Evolutionary conservation across 495 filamentous ascomycete species (phyloP).

Genomic region (Aspergillus baeticus): DNA sequence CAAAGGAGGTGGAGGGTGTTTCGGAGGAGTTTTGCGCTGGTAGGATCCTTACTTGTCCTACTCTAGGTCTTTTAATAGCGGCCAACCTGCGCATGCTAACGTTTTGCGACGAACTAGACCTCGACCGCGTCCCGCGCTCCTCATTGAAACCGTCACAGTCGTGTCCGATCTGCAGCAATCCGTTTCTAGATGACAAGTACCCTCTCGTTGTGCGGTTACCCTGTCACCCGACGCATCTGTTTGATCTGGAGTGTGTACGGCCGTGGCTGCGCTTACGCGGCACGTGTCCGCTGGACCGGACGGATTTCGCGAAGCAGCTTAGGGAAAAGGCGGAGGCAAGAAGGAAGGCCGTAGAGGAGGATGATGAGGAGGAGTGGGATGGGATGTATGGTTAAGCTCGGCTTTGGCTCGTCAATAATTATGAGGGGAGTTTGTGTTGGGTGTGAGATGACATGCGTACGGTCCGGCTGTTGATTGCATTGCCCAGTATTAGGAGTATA

Average conservation of each 20-base stretch:
- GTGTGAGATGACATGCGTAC: not conserved
- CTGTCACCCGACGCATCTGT: constrained; percentile 77
- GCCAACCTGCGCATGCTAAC: not conserved
- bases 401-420: too few species aligned
- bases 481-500: not conserved
- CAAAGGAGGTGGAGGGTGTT: constrained; percentile 69
- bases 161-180: constrained; percentile 86
- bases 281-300: constrained; percentile 84
- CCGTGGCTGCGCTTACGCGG: constrained; percentile 89
- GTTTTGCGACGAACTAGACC: constrained; percentile 33
- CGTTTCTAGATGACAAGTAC: constrained; percentile 73
- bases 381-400: constrained; percentile 65
- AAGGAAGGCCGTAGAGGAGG: constrained; percentile 56
- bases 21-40: constrained; percentile 75
- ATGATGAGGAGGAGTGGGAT: constrained; percentile 69
- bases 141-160: constrained; percentile 61
- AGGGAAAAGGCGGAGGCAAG: constrained; percentile 55
- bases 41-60: constrained; percentile 23
- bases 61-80: not conserved
- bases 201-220: constrained; percentile 86
- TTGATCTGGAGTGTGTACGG: constrained; percentile 91
- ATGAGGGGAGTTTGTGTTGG: not conserved
- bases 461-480: not conserved
- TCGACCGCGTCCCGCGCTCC: constrained; percentile 78
- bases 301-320: constrained; percentile 74